Conservation (phyloP, 192 early-diverging fungal genomes). For the Chytriomyces confervae region DNA sequence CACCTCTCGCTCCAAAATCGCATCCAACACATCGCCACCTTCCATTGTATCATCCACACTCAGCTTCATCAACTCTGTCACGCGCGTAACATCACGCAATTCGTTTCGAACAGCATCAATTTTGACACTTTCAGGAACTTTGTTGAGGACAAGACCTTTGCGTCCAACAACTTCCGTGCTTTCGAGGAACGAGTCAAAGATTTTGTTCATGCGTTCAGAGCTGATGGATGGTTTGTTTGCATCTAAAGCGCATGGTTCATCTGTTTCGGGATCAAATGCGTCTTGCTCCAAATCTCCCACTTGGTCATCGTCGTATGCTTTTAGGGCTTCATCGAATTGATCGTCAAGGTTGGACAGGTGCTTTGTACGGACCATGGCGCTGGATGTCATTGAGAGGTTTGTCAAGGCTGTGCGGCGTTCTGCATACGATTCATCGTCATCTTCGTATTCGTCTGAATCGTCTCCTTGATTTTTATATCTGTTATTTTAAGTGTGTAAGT, state of each 20-base stretch:
- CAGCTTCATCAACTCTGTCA: slow-evolving; percentile 27
- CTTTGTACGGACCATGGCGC: slow-evolving; percentile 90
- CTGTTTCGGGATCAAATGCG: slow-evolving; percentile 39
- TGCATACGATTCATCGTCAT: slow-evolving; percentile 15
- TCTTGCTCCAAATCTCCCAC: slow-evolving; percentile 46
- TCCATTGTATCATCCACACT: slow-evolving; percentile 39
- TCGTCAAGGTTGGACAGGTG: slow-evolving; percentile 91
- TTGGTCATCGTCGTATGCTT: slow-evolving; percentile 56
- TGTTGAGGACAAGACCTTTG: slow-evolving; percentile 38
- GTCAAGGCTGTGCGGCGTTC: slow-evolving; percentile 45
- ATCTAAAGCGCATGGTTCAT: not conserved
- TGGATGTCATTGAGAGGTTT: slow-evolving; percentile 88
- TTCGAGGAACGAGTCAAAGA: slow-evolving; percentile 61
- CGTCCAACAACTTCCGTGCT: slow-evolving; percentile 48
- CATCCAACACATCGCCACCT: slow-evolving; percentile 68
- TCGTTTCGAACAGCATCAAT: slow-evolving; percentile 51
- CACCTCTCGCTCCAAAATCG: slow-evolving; percentile 58
- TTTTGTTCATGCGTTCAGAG: slow-evolving; percentile 39
- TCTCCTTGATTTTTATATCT: slow-evolving; percentile 24
- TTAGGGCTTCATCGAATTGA: slow-evolving; percentile 81
- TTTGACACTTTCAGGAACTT: slow-evolving; percentile 39
- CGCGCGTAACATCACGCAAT: slow-evolving; percentile 36
- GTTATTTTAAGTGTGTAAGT: not conserved
- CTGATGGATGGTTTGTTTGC: slow-evolving; percentile 5
- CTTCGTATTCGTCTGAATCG: slow-evolving; percentile 38